Evolutionary conservation across 306 rosid genomes (phyloP).

Genomic region (Casuarina glauca): DNA sequence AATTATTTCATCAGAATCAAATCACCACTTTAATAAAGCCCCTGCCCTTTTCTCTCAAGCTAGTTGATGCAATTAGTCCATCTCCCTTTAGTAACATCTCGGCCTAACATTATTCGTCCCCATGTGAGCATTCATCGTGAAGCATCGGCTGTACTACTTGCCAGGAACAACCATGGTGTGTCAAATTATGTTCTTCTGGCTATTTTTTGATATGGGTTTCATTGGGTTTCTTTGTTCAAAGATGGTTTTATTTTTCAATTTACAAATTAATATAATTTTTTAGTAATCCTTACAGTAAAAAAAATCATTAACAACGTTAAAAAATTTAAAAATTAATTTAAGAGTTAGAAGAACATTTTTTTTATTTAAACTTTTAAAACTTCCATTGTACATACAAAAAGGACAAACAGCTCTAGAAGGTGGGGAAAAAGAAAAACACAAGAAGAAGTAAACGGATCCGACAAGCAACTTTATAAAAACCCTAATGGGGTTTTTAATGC

Average conservation of each 20-base stretch:
- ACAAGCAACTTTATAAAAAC: background rate
- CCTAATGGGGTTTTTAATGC: background rate
- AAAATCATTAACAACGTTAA: no score
- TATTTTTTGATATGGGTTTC: no score
- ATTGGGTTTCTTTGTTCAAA: no score
- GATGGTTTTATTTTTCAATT: no score
- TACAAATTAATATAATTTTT: no score
- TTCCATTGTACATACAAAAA: no score
- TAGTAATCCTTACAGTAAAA: no score
- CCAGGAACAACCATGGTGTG: conserved; percentile 12
- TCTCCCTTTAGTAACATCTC: background rate
- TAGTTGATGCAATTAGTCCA: background rate
- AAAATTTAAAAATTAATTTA: no score
- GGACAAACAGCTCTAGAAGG: no score
- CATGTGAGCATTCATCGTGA: conserved; percentile 19
- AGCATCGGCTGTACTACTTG: background rate
- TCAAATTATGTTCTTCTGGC: background rate
- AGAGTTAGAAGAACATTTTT: no score
- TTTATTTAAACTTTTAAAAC: no score
- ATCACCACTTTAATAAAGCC: conserved; percentile 25
- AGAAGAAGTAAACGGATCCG: background rate
- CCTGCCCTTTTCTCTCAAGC: background rate
- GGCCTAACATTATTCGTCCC: conserved; percentile 14
- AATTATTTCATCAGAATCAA: conserved; percentile 32
- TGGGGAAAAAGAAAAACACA: background rate